These are phyloP conservation scores for Sanghuangporus sanghuang DNA, from an alignment of 1,284 basidiomycete genomes.

Conservation along the genomic window DNA sequence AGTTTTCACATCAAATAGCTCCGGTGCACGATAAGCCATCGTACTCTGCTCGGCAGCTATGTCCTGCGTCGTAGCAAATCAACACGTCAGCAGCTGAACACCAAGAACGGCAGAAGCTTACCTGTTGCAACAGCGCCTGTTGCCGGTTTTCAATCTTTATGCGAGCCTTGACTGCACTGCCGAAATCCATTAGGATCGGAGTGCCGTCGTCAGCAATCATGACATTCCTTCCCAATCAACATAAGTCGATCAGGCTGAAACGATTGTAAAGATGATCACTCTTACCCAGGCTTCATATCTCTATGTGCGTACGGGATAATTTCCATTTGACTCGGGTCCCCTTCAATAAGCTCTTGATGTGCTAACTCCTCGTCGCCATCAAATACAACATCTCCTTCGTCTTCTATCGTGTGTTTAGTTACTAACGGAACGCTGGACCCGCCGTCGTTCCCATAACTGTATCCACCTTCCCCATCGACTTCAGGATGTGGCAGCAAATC, in stretches of 20 bases:
- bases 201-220: slow-evolving; percentile 92
- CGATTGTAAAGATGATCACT: slow-evolving; percentile 16
- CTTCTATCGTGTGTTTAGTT: slow-evolving; percentile 43
- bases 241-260: slow-evolving; percentile 1
- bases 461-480: slow-evolving; percentile 64
- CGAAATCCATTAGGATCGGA: slow-evolving; percentile 98
- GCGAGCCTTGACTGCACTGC: slow-evolving; percentile 79
- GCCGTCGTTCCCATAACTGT: slow-evolving; percentile 53
- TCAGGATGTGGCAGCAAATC: slow-evolving; percentile 68
- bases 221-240: slow-evolving; percentile 62
- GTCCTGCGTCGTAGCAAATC: slow-evolving; percentile 45
- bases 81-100: not conserved
- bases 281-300: slow-evolving; percentile 94
- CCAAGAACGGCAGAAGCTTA: slow-evolving; percentile 23
- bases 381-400: slow-evolving; percentile 61
- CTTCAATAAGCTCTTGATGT: slow-evolving; percentile 25
- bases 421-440: slow-evolving; percentile 42
- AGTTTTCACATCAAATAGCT: slow-evolving; percentile 94
- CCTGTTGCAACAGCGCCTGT: slow-evolving; percentile 84
- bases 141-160: slow-evolving; percentile 76
- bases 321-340: slow-evolving; percentile 40
- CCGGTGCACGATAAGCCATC: slow-evolving; percentile 94
- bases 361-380: slow-evolving; percentile 70
- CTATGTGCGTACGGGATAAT: slow-evolving; percentile 92
- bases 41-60: slow-evolving; percentile 93